Evolutionary conservation across 768 basidiomycete species (phyloP), one percentile per base, ranked within the genome.

Genomic region (Mrakia blollopis): DNA sequence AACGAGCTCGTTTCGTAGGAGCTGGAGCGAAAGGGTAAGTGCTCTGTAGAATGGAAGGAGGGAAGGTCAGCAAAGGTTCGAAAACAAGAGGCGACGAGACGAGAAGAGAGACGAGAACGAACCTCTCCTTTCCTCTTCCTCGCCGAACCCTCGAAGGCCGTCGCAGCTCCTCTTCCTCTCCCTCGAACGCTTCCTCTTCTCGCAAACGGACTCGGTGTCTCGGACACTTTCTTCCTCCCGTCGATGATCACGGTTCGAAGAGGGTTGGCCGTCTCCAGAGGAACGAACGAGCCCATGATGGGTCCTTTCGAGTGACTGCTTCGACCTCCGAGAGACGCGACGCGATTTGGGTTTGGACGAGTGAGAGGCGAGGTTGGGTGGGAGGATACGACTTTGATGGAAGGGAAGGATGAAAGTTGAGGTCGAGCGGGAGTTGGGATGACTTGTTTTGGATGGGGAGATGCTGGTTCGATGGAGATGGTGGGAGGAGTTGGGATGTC

Each of bases 181-280:
- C 32, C 14, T 44, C 75, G 57, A 60, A 57, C 44, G 63, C 52
- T 63, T 13, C 74, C 32, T 32, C 60, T 70, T n/a, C 75, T 39
- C n/a, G 68, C 57, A 37, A 76, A 76, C 37, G 75, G 75, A 28
- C 65, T 76, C 21, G 75, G 75, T 6, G 75, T 67, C 35, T 52
- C 75, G 54, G 68, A 62, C 6, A 23, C n/a, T 30, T 74, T 68
- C n/a, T 23, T 30, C 23, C 35, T 37, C 37, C 75, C 75, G 47
- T 76, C 75, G 14, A 76, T 76, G 37, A 76, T 76, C 21, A 76
- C 69, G 25, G 60, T 76, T 35, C 37, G 69, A 54, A 76, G 37
- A 23, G 68, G 68, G 21, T 41, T 71, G 54, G 73, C 39, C 21
- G 73, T 62, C 18, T 44, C 41, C 30, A 67, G 41, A 44, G 73